A percentile compares a stretch with the other conserved stretches of the same genome.
Conservation (phyloP, 192 early-diverging fungal genomes). For the Backusella morwellensis region DNA sequence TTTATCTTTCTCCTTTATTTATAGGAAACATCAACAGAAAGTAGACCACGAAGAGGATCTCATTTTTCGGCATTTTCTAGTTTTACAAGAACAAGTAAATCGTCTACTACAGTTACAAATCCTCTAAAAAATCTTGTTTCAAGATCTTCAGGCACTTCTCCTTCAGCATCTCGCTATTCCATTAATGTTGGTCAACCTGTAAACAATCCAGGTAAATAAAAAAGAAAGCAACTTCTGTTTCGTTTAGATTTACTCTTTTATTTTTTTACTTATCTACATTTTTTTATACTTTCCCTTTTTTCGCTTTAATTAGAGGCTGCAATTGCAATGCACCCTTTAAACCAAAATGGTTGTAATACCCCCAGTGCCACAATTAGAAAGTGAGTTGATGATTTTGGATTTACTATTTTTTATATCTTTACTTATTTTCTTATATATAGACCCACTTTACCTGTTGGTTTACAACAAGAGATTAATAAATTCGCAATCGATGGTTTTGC, state of each 20-base stretch:
- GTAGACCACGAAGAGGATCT: slow-evolving; percentile 14
- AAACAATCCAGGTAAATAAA: slow-evolving; percentile 43
- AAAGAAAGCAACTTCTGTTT: not conserved
- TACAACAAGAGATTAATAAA: slow-evolving; percentile 70
- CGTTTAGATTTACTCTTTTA: not conserved
- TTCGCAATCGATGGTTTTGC: slow-evolving; percentile 86
- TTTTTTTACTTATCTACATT: slow-evolving; percentile 7
- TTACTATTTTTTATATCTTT: not conserved
- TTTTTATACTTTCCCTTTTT: not conserved
- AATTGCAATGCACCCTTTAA: slow-evolving; percentile 51
- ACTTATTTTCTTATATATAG: not conserved
- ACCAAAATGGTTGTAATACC: slow-evolving; percentile 10
- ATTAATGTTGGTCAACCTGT: slow-evolving; percentile 40
- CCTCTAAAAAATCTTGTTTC: slow-evolving; percentile 11
- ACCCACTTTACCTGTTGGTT: slow-evolving; percentile 43
- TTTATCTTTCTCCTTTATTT: slow-evolving; percentile 9
- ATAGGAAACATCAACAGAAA: slow-evolving; percentile 8
- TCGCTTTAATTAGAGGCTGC: slow-evolving; percentile 46
- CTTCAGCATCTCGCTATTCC: slow-evolving; percentile 19
- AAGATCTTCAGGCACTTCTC: slow-evolving; percentile 6
- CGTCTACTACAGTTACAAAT: slow-evolving; percentile 9
- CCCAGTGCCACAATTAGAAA: not conserved
- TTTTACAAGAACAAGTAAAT: slow-evolving; percentile 19
- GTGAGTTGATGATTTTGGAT: not conserved
- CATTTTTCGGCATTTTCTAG: slow-evolving; percentile 24